These are phyloP conservation scores for Umbellularia californica DNA, from an alignment of 164 flowering plant genomes.

Conservation along the genomic window DNA sequence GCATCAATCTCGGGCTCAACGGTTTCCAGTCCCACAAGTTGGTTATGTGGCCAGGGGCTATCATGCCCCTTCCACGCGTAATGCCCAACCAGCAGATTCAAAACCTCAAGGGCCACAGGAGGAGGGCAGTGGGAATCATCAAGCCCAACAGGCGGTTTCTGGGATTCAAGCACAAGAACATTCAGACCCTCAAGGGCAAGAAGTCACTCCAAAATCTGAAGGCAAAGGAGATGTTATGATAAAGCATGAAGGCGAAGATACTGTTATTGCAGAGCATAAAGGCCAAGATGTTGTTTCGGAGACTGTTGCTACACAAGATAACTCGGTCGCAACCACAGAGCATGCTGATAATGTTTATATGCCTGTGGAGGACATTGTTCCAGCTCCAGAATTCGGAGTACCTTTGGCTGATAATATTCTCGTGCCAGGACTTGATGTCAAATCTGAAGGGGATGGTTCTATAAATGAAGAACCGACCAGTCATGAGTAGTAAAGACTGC, in stretches of 20 bases:
- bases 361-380: not conserved
- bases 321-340: not conserved
- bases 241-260: slow-evolving; percentile 1
- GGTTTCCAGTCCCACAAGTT: slow-evolving; percentile 37
- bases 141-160: not conserved
- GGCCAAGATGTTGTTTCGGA: slow-evolving; percentile 7
- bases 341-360: not conserved
- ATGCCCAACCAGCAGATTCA: slow-evolving; percentile 6
- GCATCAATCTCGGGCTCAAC: slow-evolving; percentile 39
- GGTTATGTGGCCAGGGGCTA: slow-evolving; percentile 6
- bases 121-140: slow-evolving; percentile 1
- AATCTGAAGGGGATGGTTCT: not conserved
- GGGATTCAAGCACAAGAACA: not conserved
- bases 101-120: not conserved
- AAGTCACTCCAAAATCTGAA: not conserved
- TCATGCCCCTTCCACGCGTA: slow-evolving; percentile 9
- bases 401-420: slow-evolving; percentile 3
- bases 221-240: slow-evolving; percentile 3
- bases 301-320: not conserved
- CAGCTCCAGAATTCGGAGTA: slow-evolving; percentile 8
- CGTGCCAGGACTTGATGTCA: slow-evolving; percentile 10
- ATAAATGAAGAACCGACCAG: slow-evolving; percentile 1
- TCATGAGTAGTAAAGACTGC: not conserved
- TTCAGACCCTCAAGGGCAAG: slow-evolving; percentile 2
- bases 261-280: not conserved